Percentiles rank a stretch among this genome's conserved stretches.
Evolutionary conservation across 1,139 yeast species (phyloP).

Genomic region (Suhomyces wounanorum): DNA sequence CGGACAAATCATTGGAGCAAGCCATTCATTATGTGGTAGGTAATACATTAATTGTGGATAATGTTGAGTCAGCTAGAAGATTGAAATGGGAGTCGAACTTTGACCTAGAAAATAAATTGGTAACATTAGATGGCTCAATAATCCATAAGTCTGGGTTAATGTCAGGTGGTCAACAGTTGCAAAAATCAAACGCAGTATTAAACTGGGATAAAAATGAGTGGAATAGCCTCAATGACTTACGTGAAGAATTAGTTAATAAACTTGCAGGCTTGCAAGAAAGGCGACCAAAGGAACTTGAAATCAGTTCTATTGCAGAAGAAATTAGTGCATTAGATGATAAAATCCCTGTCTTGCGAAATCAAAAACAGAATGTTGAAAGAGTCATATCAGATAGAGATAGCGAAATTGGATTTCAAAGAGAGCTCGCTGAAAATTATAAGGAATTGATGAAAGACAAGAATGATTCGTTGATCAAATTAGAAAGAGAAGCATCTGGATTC

Average conservation of each 20-base stretch:
- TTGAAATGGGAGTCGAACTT: constrained; percentile 63
- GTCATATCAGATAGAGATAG: constrained; percentile 52
- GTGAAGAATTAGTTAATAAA: constrained; percentile 61
- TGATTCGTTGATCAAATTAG: constrained; percentile 31
- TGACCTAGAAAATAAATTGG: constrained; percentile 64
- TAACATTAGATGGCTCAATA: constrained; percentile 80
- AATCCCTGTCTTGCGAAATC: constrained; percentile 53
- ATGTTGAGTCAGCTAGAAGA: constrained; percentile 63
- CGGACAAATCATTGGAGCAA: constrained; percentile 61
- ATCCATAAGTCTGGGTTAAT: constrained; percentile 85
- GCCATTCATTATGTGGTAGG: constrained; percentile 85
- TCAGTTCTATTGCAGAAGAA: constrained; percentile 59
- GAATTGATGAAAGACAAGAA: constrained; percentile 21
- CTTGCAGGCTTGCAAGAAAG: constrained; percentile 51
- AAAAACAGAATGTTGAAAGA: constrained; percentile 52
- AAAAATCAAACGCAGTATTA: constrained; percentile 33
- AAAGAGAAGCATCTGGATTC: constrained; percentile 28
- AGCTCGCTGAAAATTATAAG: constrained; percentile 22
- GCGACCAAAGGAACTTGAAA: constrained; percentile 57
- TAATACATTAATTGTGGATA: constrained; percentile 78
- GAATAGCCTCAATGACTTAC: constrained; percentile 54
- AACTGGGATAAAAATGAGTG: constrained; percentile 81
- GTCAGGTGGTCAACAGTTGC: constrained; percentile 77
- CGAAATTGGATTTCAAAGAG: constrained; percentile 57
- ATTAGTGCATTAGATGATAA: constrained; percentile 56